Conservation (phyloP, 345 rosid genomes). For the Reutealis trisperma region DNA sequence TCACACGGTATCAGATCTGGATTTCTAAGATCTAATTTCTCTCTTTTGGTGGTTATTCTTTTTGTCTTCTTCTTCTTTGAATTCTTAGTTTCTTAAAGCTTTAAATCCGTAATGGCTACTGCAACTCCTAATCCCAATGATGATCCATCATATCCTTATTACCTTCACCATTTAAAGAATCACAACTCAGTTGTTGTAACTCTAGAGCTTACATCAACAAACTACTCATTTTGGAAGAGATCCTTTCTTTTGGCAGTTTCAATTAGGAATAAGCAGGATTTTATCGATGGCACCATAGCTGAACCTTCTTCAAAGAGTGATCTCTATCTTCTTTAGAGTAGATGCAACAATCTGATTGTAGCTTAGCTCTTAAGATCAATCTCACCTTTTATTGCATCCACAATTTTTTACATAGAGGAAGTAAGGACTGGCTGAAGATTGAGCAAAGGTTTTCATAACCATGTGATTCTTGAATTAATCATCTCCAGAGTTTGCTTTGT, state of each 20-base stretch:
- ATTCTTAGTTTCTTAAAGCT: no score
- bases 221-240: neutral
- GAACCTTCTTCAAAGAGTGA: neutral
- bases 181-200: neutral
- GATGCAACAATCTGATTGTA: neutral
- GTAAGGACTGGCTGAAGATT: neutral
- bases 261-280: neutral
- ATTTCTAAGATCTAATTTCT: no score
- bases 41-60: no score
- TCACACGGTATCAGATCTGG: no score
- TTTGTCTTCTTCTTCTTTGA: no score
- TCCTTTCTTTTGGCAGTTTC: neutral
- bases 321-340: neutral
- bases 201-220: neutral
- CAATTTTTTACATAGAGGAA: neutral
- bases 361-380: neutral
- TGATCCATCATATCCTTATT: neutral
- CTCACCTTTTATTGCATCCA: neutral
- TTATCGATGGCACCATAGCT: neutral
- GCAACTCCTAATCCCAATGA: no score
- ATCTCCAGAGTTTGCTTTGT: neutral
- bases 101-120: no score
- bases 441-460: neutral
- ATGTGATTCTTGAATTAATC: neutral
- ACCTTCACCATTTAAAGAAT: neutral